A percentile compares a stretch with the other conserved stretches of the same genome.
These are phyloP conservation scores for Ustilago loliicola DNA, from an alignment of 1,284 basidiomycete species.

Conservation along the genomic window DNA sequence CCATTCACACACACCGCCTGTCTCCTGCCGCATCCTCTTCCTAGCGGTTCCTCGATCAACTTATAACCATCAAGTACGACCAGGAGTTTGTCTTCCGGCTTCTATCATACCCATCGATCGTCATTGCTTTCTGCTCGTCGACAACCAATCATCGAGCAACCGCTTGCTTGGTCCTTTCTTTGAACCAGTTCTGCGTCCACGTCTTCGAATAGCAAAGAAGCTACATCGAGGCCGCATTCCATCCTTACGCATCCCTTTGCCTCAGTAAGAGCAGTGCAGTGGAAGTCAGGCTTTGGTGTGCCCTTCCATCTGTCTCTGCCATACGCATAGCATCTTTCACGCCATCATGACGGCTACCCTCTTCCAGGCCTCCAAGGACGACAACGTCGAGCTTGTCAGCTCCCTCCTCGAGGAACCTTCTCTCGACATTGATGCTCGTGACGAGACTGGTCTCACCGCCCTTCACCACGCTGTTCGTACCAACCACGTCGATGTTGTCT, in stretches of 20 bases:
- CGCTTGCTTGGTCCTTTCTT: background rate
- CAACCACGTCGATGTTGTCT: conserved; percentile 61
- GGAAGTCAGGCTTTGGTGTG: conserved; percentile 43
- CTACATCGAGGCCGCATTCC: conserved; percentile 7
- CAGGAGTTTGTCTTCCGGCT: background rate
- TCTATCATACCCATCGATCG: background rate
- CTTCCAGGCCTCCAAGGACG: conserved; percentile 61
- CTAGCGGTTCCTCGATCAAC: too few relatives aligned
- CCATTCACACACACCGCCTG: background rate
- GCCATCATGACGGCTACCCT: conserved; percentile 58
- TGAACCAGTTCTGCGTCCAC: background rate
- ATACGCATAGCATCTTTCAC: conserved; percentile 14
- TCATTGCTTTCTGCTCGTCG: background rate
- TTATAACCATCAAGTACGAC: background rate
- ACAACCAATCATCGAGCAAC: background rate
- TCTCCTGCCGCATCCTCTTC: background rate
- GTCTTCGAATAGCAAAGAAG: background rate
- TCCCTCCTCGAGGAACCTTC: conserved; percentile 54
- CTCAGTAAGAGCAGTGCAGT: conserved; percentile 25
- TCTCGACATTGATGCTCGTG: conserved; percentile 52
- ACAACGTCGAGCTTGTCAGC: conserved; percentile 57
- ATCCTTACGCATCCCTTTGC: background rate
- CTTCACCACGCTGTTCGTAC: conserved; percentile 55
- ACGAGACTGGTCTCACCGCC: conserved; percentile 51
- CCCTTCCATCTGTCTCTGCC: conserved; percentile 33